Evolutionary conservation across 129 eudicot species (phyloP).

Genomic region (Oenanthe sinensis): DNA sequence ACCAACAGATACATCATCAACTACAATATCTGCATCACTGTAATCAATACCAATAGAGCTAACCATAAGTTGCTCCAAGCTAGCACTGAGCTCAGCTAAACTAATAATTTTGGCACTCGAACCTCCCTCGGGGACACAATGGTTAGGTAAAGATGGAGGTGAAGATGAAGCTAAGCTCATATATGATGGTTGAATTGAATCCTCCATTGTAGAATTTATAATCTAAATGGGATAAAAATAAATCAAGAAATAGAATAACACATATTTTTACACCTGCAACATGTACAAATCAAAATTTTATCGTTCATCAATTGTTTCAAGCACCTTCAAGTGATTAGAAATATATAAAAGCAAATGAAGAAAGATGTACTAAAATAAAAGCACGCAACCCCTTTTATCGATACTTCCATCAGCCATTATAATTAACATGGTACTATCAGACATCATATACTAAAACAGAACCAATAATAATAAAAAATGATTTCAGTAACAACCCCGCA

Average conservation of each 20-base stretch:
- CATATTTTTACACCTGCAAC: background rate
- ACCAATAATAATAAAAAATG: background rate
- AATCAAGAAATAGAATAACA: background rate
- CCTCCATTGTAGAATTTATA: slow-evolving; percentile 26
- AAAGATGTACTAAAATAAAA: background rate
- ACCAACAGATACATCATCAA: slow-evolving; percentile 44
- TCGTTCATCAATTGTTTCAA: background rate
- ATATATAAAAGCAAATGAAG: background rate
- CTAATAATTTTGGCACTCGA: slow-evolving; percentile 40
- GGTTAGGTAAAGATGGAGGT: slow-evolving; percentile 21
- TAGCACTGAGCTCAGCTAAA: slow-evolving; percentile 43
- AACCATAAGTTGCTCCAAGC: slow-evolving; percentile 46
- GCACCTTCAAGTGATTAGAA: background rate
- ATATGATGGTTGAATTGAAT: slow-evolving; percentile 38
- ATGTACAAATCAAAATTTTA: background rate
- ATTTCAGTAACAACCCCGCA: background rate
- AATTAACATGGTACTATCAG: slow-evolving; percentile 2
- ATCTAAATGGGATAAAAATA: background rate
- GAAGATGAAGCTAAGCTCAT: slow-evolving; percentile 56
- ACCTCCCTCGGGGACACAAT: slow-evolving; percentile 22
- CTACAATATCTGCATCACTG: slow-evolving; percentile 50
- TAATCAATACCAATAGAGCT: slow-evolving; percentile 31
- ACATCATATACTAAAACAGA: background rate
- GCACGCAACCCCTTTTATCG: background rate
- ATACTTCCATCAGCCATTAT: background rate